Percentiles rank a stretch among this genome's conserved stretches.
Evolutionary conservation across 495 filamentous ascomycete genomes (phyloP).

Genomic region (Penicillium odoratum): DNA sequence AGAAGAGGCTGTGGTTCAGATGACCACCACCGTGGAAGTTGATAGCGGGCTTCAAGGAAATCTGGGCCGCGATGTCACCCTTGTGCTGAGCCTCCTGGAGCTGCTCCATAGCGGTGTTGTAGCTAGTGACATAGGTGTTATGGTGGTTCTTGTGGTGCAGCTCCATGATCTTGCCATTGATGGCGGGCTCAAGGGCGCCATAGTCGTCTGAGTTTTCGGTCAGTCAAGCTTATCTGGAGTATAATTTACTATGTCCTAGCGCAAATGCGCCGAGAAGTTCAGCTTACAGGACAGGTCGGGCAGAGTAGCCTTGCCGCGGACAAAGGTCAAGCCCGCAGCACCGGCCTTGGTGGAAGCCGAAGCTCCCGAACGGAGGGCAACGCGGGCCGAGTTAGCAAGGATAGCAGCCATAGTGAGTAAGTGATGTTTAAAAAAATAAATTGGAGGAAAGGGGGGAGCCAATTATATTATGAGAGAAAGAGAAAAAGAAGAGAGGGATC

Average conservation of each 20-base stretch:
- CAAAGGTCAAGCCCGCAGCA: slow-evolving; percentile 69
- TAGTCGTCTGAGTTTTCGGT: slow-evolving; percentile 64
- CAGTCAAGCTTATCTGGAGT: neutral
- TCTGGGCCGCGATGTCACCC: slow-evolving; percentile 62
- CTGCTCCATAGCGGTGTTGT: slow-evolving; percentile 61
- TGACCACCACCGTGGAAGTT: slow-evolving; percentile 98
- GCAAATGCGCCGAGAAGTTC: neutral
- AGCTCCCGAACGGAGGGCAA: slow-evolving; percentile 54
- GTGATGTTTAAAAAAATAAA: slow-evolving; percentile 3
- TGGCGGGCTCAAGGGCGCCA: slow-evolving; percentile 88
- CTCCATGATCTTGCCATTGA: slow-evolving; percentile 99
- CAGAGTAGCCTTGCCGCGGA: slow-evolving; percentile 85
- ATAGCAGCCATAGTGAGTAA: slow-evolving; percentile 58
- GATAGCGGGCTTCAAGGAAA: slow-evolving; percentile 79
- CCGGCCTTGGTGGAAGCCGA: slow-evolving; percentile 53
- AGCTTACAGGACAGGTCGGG: slow-evolving; percentile 88
- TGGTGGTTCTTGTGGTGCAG: slow-evolving; percentile 72
- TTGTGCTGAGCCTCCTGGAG: slow-evolving; percentile 54
- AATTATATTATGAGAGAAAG: slow-evolving; percentile 2
- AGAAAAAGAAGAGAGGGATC: slow-evolving; percentile 8
- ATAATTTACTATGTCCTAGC: neutral
- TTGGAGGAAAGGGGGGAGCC: slow-evolving; percentile 8
- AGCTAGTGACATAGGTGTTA: slow-evolving; percentile 68
- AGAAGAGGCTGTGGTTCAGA: slow-evolving; percentile 90
- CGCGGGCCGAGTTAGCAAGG: slow-evolving; percentile 53